phyloP scores from a whole-genome alignment of 2,329 filamentous ascomycete genomes.

The Cercospora nicotianae region DNA sequence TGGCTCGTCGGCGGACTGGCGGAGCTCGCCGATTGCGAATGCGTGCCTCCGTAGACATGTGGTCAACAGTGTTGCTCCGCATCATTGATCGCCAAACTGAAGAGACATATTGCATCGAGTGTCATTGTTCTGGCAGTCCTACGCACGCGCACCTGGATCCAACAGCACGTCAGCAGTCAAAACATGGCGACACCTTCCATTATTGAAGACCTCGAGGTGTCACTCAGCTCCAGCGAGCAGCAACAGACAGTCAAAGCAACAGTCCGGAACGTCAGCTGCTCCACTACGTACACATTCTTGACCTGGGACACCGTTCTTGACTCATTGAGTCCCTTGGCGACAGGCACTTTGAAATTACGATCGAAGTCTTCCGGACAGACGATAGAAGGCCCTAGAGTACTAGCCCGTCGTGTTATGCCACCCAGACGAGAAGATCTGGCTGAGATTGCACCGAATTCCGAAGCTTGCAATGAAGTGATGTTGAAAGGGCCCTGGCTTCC shows the following conservation, averaged over 20 bases:
- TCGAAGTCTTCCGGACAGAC: not conserved
- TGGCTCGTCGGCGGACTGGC: not conserved
- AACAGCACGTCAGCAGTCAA: not conserved
- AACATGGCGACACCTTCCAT: not conserved
- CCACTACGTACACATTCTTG: not conserved
- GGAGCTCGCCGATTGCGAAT: not conserved
- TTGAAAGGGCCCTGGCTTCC: not conserved
- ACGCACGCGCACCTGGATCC: too few relatives aligned
- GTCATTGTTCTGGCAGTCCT: not conserved
- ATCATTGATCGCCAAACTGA: not conserved
- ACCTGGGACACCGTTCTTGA: not conserved
- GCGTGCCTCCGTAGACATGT: not conserved
- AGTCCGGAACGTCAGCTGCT: not conserved
- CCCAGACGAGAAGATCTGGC: not conserved
- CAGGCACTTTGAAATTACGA: not conserved
- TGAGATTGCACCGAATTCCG: not conserved
- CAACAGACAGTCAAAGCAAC: not conserved
- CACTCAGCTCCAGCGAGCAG: not conserved
- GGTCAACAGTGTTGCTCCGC: not conserved
- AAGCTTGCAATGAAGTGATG: not conserved
- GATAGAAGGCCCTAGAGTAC: not conserved
- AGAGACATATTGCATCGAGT: not conserved
- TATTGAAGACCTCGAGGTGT: not conserved
- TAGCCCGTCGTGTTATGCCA: not conserved
- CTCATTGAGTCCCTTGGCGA: not conserved